Base-by-base conservation (phyloP, 1,284 basidiomycete species). In the Prillingera fragicola region DNA sequence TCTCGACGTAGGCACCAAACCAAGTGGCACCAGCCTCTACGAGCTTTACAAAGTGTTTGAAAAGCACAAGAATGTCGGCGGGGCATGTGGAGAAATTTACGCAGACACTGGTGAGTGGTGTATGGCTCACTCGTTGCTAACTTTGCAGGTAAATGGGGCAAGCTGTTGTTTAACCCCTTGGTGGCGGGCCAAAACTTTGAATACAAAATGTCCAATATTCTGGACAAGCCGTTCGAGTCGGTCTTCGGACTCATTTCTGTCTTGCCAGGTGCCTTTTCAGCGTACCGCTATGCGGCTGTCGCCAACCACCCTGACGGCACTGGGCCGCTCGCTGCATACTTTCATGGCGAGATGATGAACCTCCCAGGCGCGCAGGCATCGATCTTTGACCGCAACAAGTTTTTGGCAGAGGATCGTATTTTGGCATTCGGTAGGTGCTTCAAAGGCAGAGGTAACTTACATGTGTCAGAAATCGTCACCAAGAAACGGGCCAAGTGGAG, bases 241-340 rank as follows among this genome's bases (percentile, higher is more conserved):
- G 84, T 91, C 51, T 90, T 89, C 59, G 89, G 89, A 22, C 87
- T 90, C 71, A 92, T 94, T 62, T 85, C 84, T 49, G 89, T 95
- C 38, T 74, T 76, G 17, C 75, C 87, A 10, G 89, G 89, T 65
- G 89, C 89, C 8, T 94, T 94, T 75, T 88, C 85, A 54, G 89
- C 89, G 10, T 94, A 92, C 70, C 79, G 87, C 31, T 92, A 90
- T 75, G 83, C 79, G 54, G 88, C 88, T 2, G 78, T 94, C 17
- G 76, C 77, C 52, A 90, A 90, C 57, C 84, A 83, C 9, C 78
- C 83, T 0, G 80, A 87, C 60, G 87, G 87, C 33, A 84, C 81
- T 51, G 87, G 87, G 9, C 89, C 89, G 0, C 80, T 92, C n/a
- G 83, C 83, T 1, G 84, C 83, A 0, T 94, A 92, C 73, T 92